These are phyloP conservation scores for Mucor saturninus DNA, from an alignment of 371 early-diverging fungal genomes.

Conservation along the genomic window DNA sequence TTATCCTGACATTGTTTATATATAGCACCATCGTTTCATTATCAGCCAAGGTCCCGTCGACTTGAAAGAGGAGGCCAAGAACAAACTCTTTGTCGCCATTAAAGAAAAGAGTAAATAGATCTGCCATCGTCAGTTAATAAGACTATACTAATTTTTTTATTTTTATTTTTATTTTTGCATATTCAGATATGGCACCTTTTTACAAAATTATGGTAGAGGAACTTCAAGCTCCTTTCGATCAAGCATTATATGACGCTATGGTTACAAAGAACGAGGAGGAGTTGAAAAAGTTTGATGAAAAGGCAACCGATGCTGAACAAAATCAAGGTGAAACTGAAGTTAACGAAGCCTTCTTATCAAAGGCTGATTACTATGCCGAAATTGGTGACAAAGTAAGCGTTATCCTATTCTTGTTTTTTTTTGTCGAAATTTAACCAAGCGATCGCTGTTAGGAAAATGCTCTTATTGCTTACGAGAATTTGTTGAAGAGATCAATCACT, in stretches of 20 bases:
- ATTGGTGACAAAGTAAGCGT: conserved; percentile 88
- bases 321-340: conserved; percentile 96
- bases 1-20: not conserved
- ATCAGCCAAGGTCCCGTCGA: conserved; percentile 69
- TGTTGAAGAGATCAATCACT: conserved; percentile 86
- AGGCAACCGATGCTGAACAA: conserved; percentile 86
- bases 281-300: conserved; percentile 79
- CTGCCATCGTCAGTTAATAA: not conserved
- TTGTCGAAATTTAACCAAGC: no score
- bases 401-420: not conserved
- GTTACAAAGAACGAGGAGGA: conserved; percentile 74
- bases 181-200: conserved; percentile 86
- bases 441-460: conserved; percentile 75
- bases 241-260: conserved; percentile 57
- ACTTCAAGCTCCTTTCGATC: conserved; percentile 63
- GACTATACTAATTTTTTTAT: not conserved
- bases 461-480: conserved; percentile 77
- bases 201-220: conserved; percentile 71
- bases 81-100: conserved; percentile 65
- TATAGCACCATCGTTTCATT: conserved; percentile 77
- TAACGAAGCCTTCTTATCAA: conserved; percentile 88
- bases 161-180: no score
- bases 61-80: conserved; percentile 64
- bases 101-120: conserved; percentile 68
- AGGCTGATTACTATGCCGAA: conserved; percentile 89